Evolutionary conservation across 768 basidiomycete genomes (phyloP), one percentile per base, ranked within the genome.

Genomic region (Mycena floridula): DNA sequence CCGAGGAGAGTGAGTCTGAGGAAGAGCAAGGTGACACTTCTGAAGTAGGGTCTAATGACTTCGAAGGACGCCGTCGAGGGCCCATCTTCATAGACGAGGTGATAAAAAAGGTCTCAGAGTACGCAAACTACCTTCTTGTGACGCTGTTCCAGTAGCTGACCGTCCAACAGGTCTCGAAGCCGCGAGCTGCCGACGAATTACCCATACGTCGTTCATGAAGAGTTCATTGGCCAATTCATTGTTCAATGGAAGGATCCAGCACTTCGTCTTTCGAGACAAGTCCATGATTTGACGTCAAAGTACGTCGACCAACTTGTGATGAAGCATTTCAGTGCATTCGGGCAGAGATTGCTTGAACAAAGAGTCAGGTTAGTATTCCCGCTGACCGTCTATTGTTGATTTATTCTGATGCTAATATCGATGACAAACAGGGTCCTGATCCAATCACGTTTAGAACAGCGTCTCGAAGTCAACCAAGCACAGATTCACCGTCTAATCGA

Each of bases 181-280:
- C 76, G 87, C 1, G 85, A 88, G 52, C 69, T 88, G 0, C 85
- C 84, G 0, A 80, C 76, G 12, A 72, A 74, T 47, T 82, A 77
- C 47, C 84, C 85, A 0, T 86, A 81, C 47, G 63, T 79, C 0
- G 79, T 87, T 0, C 75, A 79, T 39, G 58, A 67, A 8, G 54
- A 58, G 0, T 81, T 74, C 47, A 81, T 88, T 42, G 43, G 53
- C 2, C 45, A 58, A 1, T 56, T 79, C 25, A 67, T 74, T 3
- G 26, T 51, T 12, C 52, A 73, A 39, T 86, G 85, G 85, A 39
- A 45, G 0, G 35, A 30, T 0, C 85, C 82, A 0, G 63, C 78
- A 0, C 53, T 67, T 15, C 22, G 43, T 0, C 67, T 87, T 7
- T 79, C 76, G 43, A 61, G 67, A 0, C 23, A 52, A 0, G 62